Evolutionary conservation across 768 basidiomycete genomes (phyloP).

Genomic region (Phlebiopsis gigantea): DNA sequence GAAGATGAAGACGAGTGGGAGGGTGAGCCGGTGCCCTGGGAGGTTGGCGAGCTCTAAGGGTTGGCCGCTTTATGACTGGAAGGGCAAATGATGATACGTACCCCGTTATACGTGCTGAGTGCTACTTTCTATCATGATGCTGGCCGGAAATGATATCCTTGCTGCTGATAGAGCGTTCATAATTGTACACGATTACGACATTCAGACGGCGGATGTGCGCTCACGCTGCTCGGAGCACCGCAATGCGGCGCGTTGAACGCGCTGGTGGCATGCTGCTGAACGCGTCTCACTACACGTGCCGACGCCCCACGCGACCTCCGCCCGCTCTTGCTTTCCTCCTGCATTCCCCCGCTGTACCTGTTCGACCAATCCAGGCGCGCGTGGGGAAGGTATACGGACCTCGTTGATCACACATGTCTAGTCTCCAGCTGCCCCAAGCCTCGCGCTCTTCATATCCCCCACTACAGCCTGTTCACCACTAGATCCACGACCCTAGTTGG

Average conservation of each 20-base stretch:
- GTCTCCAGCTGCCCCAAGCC: background rate
- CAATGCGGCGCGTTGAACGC: background rate
- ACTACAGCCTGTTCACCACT: background rate
- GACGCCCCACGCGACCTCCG: slow-evolving; percentile 1
- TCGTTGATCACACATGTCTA: slow-evolving; percentile 4
- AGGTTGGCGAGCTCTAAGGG: slow-evolving; percentile 63
- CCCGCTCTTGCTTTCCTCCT: background rate
- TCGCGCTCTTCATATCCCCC: slow-evolving; percentile 1
- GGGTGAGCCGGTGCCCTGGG: slow-evolving; percentile 79
- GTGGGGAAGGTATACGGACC: background rate
- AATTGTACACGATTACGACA: background rate
- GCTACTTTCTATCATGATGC: background rate
- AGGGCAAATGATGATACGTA: background rate
- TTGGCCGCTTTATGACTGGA: background rate
- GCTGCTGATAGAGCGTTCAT: background rate
- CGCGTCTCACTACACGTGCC: background rate
- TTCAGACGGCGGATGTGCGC: background rate
- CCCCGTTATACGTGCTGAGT: background rate
- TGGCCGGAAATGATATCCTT: background rate
- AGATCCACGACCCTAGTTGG: background rate
- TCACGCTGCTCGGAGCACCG: background rate
- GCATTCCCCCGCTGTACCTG: background rate
- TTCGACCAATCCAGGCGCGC: background rate
- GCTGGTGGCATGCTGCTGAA: background rate
- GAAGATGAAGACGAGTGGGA: slow-evolving; percentile 52